Conservation (phyloP, 768 basidiomycete genomes). For the Infundibulicybe gibba region DNA sequence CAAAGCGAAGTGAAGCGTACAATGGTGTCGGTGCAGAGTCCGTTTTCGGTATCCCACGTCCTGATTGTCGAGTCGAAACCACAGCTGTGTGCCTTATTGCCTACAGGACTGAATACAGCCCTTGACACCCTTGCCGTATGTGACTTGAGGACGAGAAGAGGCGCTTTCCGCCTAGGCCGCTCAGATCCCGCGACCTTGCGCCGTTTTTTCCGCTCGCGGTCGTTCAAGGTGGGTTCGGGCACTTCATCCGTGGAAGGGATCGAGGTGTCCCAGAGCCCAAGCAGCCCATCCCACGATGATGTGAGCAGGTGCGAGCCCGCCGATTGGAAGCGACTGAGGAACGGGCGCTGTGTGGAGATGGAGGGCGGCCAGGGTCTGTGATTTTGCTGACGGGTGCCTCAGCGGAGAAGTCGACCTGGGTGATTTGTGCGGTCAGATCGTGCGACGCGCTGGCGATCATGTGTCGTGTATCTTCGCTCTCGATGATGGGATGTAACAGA, state of each 20-base stretch:
- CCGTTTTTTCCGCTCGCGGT: conserved; percentile 51
- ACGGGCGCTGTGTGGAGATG: conserved; percentile 83
- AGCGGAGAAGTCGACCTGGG: conserved; percentile 28
- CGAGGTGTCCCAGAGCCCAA: conserved; percentile 76
- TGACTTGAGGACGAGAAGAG: conserved; percentile 70
- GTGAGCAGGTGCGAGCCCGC: conserved; percentile 70
- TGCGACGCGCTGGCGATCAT: conserved; percentile 72
- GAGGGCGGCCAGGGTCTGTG: conserved; percentile 61
- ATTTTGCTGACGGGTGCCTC: conserved; percentile 11
- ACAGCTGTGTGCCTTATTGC: conserved; percentile 59
- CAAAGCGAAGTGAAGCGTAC: conserved; percentile 36
- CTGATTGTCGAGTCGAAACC: conserved; percentile 91
- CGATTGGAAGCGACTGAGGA: conserved; percentile 61
- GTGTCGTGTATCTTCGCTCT: conserved; percentile 20
- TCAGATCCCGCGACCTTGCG: conserved; percentile 44
- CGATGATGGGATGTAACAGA: conserved; percentile 46
- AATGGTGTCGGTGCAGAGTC: conserved; percentile 66
- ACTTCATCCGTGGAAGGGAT: conserved; percentile 67
- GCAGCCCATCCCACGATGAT: conserved; percentile 81
- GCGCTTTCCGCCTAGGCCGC: conserved; percentile 58
- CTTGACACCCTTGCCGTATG: conserved; percentile 83
- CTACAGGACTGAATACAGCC: conserved; percentile 48
- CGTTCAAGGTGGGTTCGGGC: conserved; percentile 28
- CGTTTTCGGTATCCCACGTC: conserved; percentile 81
- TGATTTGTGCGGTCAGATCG: conserved; percentile 70